Evolutionary conservation across 768 basidiomycete genomes (phyloP), one percentile per base, ranked within the genome.

Genomic region (Boletus subparvulus): DNA sequence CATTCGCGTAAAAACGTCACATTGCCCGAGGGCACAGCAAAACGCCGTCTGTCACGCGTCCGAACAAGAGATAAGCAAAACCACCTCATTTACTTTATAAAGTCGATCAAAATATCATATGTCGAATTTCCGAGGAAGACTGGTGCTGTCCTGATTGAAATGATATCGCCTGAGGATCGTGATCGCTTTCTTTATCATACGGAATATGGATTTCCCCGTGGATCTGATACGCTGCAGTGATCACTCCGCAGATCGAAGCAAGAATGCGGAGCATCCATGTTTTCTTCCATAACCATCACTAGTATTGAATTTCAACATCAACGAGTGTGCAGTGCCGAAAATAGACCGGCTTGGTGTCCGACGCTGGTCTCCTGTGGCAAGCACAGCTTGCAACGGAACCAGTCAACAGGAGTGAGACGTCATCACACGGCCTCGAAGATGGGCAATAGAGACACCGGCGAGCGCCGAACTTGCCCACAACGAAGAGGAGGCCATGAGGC

Each of bases 181-280:
- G 55, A 59, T 64, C 48, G 32, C 19, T 21, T 24, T 6, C 40
- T 14, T 49, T 21, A 16, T 39, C 50, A 35, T 9, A 32, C 36
- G 44, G 21, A 50, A 39, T 48, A 46, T 36, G 37, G 44, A 52
- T 52, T 52, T 7, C 57, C 54, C 58, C 56, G 30, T 66, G 63
- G 58, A 61, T 64, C 36, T 58, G 55, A 65, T 62, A 35, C 45
- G 28, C 45, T 61, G 50, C 24, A 12, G 54, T 59, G 46, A 64
- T 62, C 56, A 55, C 68, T 62, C 60, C 67, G 58, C 67, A 68
- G 62, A 66, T 65, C 65, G 67, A 64, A 62, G 58, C 60, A 32
- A 41, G 48, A 47, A 42, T 42, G 54, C 42, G 49, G 56, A 46
- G 35, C 60, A 56, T 57, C 9, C 46, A 57, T 36, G 32, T 32